Conservation (phyloP, 2,329 filamentous ascomycete species). For the Beauveria sp. region DNA sequence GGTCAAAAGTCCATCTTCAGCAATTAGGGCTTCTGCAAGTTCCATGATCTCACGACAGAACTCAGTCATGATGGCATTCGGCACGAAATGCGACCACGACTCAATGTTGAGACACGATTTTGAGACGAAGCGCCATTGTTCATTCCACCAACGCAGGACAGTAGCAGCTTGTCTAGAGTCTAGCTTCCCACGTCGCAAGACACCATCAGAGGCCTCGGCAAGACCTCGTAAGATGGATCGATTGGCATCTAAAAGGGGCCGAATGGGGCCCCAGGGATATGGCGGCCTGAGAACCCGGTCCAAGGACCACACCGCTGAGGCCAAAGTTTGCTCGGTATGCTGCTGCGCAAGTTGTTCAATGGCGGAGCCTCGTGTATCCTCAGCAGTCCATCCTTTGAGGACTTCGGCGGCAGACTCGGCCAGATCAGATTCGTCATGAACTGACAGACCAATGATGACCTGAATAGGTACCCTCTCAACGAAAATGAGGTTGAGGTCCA, state of each 20-base stretch:
- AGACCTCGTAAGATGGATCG: slow-evolving; percentile 49
- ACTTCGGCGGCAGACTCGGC: slow-evolving; percentile 75
- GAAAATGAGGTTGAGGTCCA: slow-evolving; percentile 63
- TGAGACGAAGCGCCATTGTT: slow-evolving; percentile 73
- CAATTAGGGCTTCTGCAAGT: slow-evolving; percentile 77
- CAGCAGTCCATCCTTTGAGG: slow-evolving; percentile 71
- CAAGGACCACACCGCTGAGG: slow-evolving; percentile 35
- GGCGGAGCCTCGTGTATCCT: slow-evolving; percentile 40
- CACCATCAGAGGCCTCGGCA: slow-evolving; percentile 47
- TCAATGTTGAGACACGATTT: slow-evolving; percentile 80
- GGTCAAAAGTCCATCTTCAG: slow-evolving; percentile 76
- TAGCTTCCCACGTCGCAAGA: slow-evolving; percentile 48
- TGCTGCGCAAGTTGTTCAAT: slow-evolving; percentile 32
- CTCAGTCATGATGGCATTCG: slow-evolving; percentile 75
- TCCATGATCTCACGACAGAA: slow-evolving; percentile 96
- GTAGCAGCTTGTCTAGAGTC: slow-evolving; percentile 55
- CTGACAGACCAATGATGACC: slow-evolving; percentile 68
- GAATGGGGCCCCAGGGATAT: slow-evolving; percentile 49
- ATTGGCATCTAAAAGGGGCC: slow-evolving; percentile 48
- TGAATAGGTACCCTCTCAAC: slow-evolving; percentile 60
- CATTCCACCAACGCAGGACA: slow-evolving; percentile 73
- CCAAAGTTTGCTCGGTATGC: slow-evolving; percentile 32
- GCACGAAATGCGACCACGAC: slow-evolving; percentile 68
- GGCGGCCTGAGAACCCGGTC: slow-evolving; percentile 28
- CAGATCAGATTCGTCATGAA: slow-evolving; percentile 72